Evolutionary conservation across 306 rosid species (phyloP), one percentile per base, ranked within the genome.

Genomic region (Cucurbita moschata): DNA sequence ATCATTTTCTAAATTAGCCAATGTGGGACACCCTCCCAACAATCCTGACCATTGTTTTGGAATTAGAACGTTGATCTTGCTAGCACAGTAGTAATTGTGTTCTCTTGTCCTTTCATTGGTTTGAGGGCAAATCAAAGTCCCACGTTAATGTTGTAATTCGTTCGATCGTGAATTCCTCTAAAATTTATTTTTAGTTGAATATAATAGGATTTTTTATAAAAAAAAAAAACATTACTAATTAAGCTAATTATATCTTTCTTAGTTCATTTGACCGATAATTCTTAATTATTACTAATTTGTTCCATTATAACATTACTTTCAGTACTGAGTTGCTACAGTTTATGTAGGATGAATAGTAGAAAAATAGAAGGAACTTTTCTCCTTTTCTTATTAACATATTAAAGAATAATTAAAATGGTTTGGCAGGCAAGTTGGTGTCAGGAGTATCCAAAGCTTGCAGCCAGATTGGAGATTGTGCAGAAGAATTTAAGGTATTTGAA

Each of bases 401-500:
- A 30, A 30, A 30, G 35, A 72, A 39, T 19, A 42, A 23, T 26
- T 12, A 11, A 78, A 51, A 7, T 69, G 11, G 26, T 15, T 46
- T 18, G 60, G 43, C 26, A 83, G 94, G 85, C 72, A 71, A 75
- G 69, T 79, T 85, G 83, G 86, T 73, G 75, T 46, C 58, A 82
- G 72, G 96, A 88, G 68, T 86, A 65, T 79, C 85, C 82, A 60
- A 91, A 85, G 78, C 89, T 91, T 44, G 73, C 59, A 14, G 75
- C 79, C 39, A 91, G 84, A 78, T 71, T 83, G 77, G 87, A 91
- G 77, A 78, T 83, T 49, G 74, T 91, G 16, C 84, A 91, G 77
- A 85, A 68, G 77, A 89, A 79, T 77, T 53, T 86, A 30, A 89
- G 96, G 97, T 86, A 84, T 44, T 37, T 26, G 18, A 19, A 47